A percentile compares a stretch with the other conserved stretches of the same genome.
phyloP scores from a whole-genome alignment of 2,329 filamentous ascomycete genomes.

The Didymella keratinophila region DNA sequence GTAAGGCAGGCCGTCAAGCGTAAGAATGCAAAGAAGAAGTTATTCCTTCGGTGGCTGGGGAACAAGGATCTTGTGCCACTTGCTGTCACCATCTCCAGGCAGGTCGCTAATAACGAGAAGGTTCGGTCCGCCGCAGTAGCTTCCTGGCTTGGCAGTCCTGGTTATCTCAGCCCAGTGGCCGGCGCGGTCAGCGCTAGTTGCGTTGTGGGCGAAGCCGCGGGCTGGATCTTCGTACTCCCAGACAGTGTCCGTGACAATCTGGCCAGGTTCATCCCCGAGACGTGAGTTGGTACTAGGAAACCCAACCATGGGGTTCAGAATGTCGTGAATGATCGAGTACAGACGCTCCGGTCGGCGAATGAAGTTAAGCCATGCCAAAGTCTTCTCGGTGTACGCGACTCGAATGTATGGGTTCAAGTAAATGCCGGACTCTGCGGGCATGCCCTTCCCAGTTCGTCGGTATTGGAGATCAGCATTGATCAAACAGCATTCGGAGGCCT shows the following conservation, averaged over 20 bases:
- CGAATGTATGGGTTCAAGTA: constrained; percentile 80
- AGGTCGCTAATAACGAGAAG: constrained; percentile 58
- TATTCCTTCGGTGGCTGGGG: constrained; percentile 32
- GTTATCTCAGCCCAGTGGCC: constrained; percentile 50
- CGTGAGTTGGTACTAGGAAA: constrained; percentile 69
- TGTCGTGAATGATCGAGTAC: constrained; percentile 65
- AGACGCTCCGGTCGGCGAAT: constrained; percentile 72
- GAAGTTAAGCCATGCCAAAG: constrained; percentile 66
- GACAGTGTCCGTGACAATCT: constrained; percentile 60
- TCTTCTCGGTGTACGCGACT: constrained; percentile 69
- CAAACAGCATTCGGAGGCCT: constrained; percentile 58
- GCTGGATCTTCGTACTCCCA: constrained; percentile 56
- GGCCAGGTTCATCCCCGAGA: constrained; percentile 65
- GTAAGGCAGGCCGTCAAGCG: constrained; percentile 21
- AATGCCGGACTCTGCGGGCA: constrained; percentile 62
- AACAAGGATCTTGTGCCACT: constrained; percentile 44
- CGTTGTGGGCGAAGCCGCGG: constrained; percentile 34
- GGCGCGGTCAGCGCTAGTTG: constrained; percentile 32
- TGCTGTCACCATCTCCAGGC: constrained; percentile 39
- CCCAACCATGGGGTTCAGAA: constrained; percentile 64
- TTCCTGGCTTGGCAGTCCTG: constrained; percentile 59
- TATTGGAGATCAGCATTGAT: constrained; percentile 56
- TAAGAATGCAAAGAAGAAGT: constrained; percentile 13
- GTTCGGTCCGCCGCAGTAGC: constrained; percentile 64
- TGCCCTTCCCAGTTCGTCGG: constrained; percentile 48